Evolutionary conservation across 169 alveolate genomes (phyloP).

Genomic region (Cystoisospora suis): DNA sequence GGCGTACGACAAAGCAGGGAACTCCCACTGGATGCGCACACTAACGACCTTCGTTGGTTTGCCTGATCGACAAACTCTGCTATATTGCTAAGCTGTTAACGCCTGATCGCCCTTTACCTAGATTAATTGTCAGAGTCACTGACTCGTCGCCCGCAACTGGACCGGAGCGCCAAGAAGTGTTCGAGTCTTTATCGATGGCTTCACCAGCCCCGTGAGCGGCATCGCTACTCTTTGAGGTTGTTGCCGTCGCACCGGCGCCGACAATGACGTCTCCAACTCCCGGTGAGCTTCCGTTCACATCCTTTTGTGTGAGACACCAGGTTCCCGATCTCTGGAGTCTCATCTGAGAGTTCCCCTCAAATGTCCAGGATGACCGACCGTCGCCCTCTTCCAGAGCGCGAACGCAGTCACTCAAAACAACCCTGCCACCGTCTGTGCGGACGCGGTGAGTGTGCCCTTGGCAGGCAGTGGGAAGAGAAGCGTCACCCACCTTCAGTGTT

Average conservation of each 20-base stretch:
- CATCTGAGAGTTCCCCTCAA: slow-evolving; percentile 84
- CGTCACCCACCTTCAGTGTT: slow-evolving; percentile 49
- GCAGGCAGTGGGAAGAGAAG: too few species aligned
- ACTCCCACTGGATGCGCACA: slow-evolving; percentile 87
- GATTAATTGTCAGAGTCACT: slow-evolving; percentile 74
- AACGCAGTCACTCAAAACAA: slow-evolving; percentile 77
- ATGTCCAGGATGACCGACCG: slow-evolving; percentile 82
- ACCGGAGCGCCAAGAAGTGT: slow-evolving; percentile 90
- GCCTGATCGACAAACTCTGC: slow-evolving; percentile 26
- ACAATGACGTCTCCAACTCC: slow-evolving; percentile 82
- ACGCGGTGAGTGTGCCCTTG: too few species aligned
- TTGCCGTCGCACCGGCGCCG: slow-evolving; percentile 66
- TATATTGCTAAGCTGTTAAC: background rate
- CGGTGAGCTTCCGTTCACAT: slow-evolving; percentile 76
- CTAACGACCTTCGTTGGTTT: slow-evolving; percentile 74
- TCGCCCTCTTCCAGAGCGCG: slow-evolving; percentile 83
- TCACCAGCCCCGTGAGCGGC: slow-evolving; percentile 76
- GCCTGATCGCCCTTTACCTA: slow-evolving; percentile 64
- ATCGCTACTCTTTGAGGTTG: slow-evolving; percentile 68
- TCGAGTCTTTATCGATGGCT: slow-evolving; percentile 84
- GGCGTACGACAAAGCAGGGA: slow-evolving; percentile 86
- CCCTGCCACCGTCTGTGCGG: slow-evolving; percentile 60
- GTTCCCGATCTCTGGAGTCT: slow-evolving; percentile 78
- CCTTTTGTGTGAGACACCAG: slow-evolving; percentile 82
- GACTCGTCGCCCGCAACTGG: slow-evolving; percentile 76